These are phyloP conservation scores for Suillus ampliporus DNA, from an alignment of 768 basidiomycete genomes.

Conservation along the genomic window DNA sequence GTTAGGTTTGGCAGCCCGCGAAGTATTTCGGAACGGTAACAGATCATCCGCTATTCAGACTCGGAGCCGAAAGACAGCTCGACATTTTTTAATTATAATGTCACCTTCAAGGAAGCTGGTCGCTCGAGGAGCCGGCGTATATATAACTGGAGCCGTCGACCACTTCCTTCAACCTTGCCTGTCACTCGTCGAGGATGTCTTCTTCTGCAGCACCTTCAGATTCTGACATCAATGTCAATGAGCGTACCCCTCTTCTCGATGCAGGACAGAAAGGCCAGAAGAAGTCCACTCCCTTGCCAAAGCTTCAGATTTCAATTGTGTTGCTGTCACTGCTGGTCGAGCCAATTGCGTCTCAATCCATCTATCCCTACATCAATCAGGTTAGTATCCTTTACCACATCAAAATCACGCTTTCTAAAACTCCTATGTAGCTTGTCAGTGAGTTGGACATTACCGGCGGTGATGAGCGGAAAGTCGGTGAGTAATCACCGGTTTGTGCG, in stretches of 20 bases:
- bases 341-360: constrained; percentile 51
- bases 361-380: constrained; percentile 58
- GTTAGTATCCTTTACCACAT: constrained; percentile 20
- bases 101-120: no score
- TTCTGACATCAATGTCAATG: constrained; percentile 23
- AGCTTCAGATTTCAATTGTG: constrained; percentile 48
- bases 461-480: constrained; percentile 35
- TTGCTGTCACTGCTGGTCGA: constrained; percentile 51
- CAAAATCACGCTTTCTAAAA: no score
- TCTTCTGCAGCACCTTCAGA: constrained; percentile 14
- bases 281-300: constrained; percentile 49
- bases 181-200: not conserved
- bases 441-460: constrained; percentile 33
- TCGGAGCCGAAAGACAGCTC: no score
- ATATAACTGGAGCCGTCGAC: not conserved
- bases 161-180: not conserved
- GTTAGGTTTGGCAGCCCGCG: no score
- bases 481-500: constrained; percentile 38
- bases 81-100: no score
- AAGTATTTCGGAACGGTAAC: no score
- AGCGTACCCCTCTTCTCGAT: constrained; percentile 23
- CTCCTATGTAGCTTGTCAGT: constrained; percentile 38
- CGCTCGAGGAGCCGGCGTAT: not conserved
- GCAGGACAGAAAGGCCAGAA: constrained; percentile 19
- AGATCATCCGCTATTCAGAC: no score